Percentiles rank a stretch among this genome's conserved stretches.
phyloP scores from a whole-genome alignment of 768 basidiomycete genomes.

The Cystoderma amianthinum region DNA sequence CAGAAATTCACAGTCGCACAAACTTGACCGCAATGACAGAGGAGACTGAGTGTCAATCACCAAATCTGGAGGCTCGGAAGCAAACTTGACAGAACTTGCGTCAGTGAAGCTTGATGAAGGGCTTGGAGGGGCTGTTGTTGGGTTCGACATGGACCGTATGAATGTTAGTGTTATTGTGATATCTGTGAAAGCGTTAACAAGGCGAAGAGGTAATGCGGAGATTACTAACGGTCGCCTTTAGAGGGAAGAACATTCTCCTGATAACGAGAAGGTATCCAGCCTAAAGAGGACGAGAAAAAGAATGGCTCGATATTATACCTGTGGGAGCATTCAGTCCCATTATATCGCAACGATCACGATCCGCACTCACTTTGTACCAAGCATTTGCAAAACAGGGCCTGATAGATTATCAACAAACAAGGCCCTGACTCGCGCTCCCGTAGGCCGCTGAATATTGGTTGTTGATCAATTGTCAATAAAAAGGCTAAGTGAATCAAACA shows the following conservation, averaged over 20 bases:
- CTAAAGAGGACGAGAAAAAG: constrained; percentile 55
- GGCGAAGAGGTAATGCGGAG: not conserved
- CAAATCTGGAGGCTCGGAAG: constrained; percentile 13
- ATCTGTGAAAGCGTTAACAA: constrained; percentile 22
- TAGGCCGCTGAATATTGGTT: constrained; percentile 13
- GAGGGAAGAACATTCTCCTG: constrained; percentile 31
- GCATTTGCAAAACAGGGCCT: constrained; percentile 45
- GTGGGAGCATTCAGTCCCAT: constrained; percentile 53
- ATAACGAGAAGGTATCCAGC: constrained; percentile 55
- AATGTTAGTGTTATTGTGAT: constrained; percentile 52
- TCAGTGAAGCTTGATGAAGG: constrained; percentile 9
- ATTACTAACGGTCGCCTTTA: constrained; percentile 30
- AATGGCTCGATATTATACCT: no score
- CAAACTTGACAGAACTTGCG: constrained; percentile 7
- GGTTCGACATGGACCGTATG: constrained; percentile 30
- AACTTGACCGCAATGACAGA: constrained; percentile 27
- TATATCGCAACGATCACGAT: not conserved
- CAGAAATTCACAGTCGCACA: no score
- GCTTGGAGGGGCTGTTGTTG: constrained; percentile 14
- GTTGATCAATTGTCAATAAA: not conserved
- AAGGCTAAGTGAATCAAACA: constrained; percentile 5
- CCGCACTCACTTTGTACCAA: constrained; percentile 48
- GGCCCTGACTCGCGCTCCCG: constrained; percentile 33
- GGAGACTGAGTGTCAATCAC: constrained; percentile 49
- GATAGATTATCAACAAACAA: constrained; percentile 46